These are phyloP conservation scores for Pseudopithomyces chartarum DNA, from an alignment of 2,329 filamentous ascomycete genomes.

Conservation along the genomic window DNA sequence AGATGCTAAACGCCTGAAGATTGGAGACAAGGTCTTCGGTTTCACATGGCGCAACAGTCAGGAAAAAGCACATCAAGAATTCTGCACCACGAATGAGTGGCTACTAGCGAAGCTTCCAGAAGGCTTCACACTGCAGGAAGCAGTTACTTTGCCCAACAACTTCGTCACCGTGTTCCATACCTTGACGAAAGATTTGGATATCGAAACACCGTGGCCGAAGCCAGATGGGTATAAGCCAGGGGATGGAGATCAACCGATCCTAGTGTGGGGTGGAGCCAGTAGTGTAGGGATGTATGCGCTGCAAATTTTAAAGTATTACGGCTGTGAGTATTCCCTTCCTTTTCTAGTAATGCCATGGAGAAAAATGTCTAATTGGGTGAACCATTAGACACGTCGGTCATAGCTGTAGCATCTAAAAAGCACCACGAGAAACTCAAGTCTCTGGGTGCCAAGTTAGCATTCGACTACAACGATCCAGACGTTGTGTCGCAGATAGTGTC, in stretches of 20 bases:
- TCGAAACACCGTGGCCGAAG: conserved; percentile 64
- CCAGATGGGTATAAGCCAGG: conserved; percentile 47
- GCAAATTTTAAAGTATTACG: conserved; percentile 49
- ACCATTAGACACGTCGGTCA: conserved; percentile 36
- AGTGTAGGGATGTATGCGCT: conserved; percentile 51
- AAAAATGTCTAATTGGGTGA: not conserved
- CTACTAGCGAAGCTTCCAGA: conserved; percentile 50
- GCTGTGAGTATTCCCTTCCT: conserved; percentile 22
- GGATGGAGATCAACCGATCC: conserved; percentile 37
- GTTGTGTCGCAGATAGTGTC: conserved; percentile 38
- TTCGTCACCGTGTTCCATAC: conserved; percentile 64
- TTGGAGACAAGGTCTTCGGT: conserved; percentile 63
- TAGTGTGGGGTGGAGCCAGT: conserved; percentile 53
- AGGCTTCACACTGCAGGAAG: conserved; percentile 50
- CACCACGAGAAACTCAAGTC: conserved; percentile 45
- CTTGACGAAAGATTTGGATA: conserved; percentile 55
- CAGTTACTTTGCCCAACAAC: conserved; percentile 62
- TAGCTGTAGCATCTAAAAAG: conserved; percentile 44
- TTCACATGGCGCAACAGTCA: conserved; percentile 56
- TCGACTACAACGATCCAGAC: conserved; percentile 47
- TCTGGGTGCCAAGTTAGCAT: conserved; percentile 46
- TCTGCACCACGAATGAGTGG: conserved; percentile 58
- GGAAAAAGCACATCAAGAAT: conserved; percentile 62
- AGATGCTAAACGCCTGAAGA: conserved; percentile 49
- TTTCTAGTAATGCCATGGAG: not conserved